Conservation (phyloP, 1,284 basidiomycete genomes). For the Fomitiporia mediterranea region DNA sequence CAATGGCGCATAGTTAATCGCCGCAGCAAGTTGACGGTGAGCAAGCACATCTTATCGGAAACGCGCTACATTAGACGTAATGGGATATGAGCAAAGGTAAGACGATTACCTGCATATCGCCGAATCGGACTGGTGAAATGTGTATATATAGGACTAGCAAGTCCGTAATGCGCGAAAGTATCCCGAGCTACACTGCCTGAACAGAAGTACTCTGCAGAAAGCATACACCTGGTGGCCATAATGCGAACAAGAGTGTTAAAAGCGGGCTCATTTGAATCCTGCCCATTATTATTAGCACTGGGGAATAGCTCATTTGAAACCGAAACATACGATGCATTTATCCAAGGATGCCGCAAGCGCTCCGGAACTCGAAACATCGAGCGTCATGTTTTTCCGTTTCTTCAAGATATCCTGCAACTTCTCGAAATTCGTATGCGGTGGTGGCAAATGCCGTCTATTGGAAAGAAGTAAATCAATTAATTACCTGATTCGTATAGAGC, state of each 20-base stretch:
- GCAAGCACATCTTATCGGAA: constrained; percentile 89
- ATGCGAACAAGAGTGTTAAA: constrained; percentile 99
- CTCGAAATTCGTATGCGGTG: constrained; percentile 93
- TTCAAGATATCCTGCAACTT: constrained; percentile 89
- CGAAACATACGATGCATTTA: constrained; percentile 67
- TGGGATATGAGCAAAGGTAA: neutral
- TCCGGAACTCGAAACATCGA: constrained; percentile 91
- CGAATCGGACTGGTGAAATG: constrained; percentile 97
- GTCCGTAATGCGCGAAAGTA: constrained; percentile 94
- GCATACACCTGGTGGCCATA: constrained; percentile 99
- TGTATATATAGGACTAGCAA: constrained; percentile 96
- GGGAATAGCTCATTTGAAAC: neutral
- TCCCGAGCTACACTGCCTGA: constrained; percentile 91
- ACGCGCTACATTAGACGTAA: too few species aligned
- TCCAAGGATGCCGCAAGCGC: constrained; percentile 91
- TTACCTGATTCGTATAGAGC: neutral
- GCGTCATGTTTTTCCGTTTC: constrained; percentile 80
- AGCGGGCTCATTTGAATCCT: constrained; percentile 78
- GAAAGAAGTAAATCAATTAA: constrained; percentile 1
- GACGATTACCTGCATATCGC: constrained; percentile 77
- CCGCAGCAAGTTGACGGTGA: constrained; percentile 90
- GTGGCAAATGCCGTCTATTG: constrained; percentile 84
- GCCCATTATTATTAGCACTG: constrained; percentile 6
- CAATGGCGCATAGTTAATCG: constrained; percentile 81
- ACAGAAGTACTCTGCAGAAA: constrained; percentile 97